Evolutionary conservation across 208 protist genomes (phyloP), one percentile per base, ranked within the genome.

Genomic region (Trypanosoma melophagium): DNA sequence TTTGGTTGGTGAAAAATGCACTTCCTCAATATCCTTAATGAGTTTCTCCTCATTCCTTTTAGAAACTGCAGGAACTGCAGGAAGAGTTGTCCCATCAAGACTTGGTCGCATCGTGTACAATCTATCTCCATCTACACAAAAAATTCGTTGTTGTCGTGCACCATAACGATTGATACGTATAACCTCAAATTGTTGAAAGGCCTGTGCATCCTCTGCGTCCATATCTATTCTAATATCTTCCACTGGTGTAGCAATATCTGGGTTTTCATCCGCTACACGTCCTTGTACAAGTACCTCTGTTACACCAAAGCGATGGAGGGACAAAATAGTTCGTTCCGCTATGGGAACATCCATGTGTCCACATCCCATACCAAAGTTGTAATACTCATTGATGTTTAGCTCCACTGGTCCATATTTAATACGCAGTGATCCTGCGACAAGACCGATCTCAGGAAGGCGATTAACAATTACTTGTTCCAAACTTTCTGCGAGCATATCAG

Each of bases 121-220:
- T 58, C 83, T 75, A 65, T 92, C 82, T 2, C 84, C 86, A 49
- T 95, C 89, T n/a, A 95, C 83, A 60, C 84, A 92, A 24, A 95
- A 61, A 44, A 89, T 59, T 0, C 89, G 82, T 66, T 95, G 89
- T 64, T 95, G 86, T 22, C 89, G 69, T 24, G 83, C 84, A 38
- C 89, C 89, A 62, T 90, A 89, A 44, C 77, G 74, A 56, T 89
- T 90, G 47, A 93, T 93, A 28, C 79, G 73, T 52, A 93, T 92
- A 3, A 95, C 86, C 42, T 95, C 89, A 57, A 95, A 95, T 67
- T 92, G 86, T 66, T 95, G 84, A 59, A 92, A 91, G 14, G 84
- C 77, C 8, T 88, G 28, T 8, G 90, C 87, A 66, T 93, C 83
- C 44, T 93, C 85, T 4, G 80, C 70, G 41, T 83, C 78, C 79